Evolutionary conservation across 2,329 filamentous ascomycete species (phyloP).

Genomic region (Dothistroma septosporum): DNA sequence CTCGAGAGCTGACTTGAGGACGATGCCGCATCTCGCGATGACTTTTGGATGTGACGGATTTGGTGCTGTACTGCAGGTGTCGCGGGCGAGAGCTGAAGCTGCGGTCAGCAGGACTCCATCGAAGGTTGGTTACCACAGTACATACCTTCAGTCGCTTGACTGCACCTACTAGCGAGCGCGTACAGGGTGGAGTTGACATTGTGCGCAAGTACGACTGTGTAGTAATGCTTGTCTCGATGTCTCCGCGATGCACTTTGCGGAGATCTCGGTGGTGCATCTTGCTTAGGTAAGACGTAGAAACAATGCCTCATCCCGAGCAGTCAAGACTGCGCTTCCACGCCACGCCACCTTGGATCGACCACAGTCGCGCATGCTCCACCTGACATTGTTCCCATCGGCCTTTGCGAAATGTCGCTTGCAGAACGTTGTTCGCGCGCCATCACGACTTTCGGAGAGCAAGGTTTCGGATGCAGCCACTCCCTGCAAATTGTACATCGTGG

Average conservation of each 20-base stretch:
- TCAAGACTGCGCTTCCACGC: background rate
- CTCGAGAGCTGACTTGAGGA: slow-evolving; percentile 6
- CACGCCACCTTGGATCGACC: background rate
- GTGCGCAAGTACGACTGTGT: slow-evolving; percentile 1
- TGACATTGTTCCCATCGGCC: too few relatives aligned
- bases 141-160: slow-evolving; percentile 43
- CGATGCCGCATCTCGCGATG: slow-evolving; percentile 12
- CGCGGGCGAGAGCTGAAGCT: slow-evolving; percentile 22
- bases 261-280: background rate
- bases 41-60: slow-evolving; percentile 20
- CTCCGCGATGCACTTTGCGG: background rate
- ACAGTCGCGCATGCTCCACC: background rate
- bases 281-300: background rate
- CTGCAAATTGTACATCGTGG: too few relatives aligned
- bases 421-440: too few relatives aligned
- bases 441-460: too few relatives aligned
- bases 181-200: slow-evolving; percentile 45
- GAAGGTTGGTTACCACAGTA: background rate
- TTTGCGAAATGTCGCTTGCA: too few relatives aligned
- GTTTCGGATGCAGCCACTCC: too few relatives aligned
- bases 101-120: slow-evolving; percentile 1
- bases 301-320: background rate
- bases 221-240: background rate
- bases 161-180: slow-evolving; percentile 42
- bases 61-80: slow-evolving; percentile 13